phyloP scores from a whole-genome alignment of 768 basidiomycete genomes.

The Hirschioporus abietinus region DNA sequence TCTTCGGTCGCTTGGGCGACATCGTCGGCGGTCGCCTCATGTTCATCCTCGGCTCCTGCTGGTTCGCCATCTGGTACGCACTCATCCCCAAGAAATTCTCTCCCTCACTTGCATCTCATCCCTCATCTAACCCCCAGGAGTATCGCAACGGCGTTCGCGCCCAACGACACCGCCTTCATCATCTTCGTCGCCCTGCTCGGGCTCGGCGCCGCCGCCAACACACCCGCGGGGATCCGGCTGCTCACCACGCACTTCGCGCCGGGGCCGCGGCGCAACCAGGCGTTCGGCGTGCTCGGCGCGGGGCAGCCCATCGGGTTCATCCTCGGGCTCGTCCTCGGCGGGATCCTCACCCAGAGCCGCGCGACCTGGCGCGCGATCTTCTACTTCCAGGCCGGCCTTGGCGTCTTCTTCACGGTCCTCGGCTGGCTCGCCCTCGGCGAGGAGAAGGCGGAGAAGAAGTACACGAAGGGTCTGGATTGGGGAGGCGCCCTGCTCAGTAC shows the following conservation, averaged over 20 bases:
- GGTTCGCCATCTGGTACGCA: constrained; percentile 27
- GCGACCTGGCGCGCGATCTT: constrained; percentile 30
- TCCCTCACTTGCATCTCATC: not conserved
- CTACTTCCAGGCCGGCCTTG: constrained; percentile 29
- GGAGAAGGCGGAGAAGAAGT: constrained; percentile 16
- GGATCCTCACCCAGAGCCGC: constrained; percentile 25
- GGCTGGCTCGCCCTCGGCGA: constrained; percentile 20
- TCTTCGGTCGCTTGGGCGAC: constrained; percentile 17
- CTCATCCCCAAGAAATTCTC: not conserved
- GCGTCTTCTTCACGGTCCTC: constrained; percentile 21
- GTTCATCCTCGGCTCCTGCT: constrained; percentile 26
- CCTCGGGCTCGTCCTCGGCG: constrained; percentile 28
- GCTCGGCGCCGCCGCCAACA: constrained; percentile 30
- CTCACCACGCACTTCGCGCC: constrained; percentile 26
- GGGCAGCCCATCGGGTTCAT: constrained; percentile 30
- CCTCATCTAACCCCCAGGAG: constrained; percentile 18
- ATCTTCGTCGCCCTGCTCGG: constrained; percentile 27
- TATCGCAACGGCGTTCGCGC: constrained; percentile 25
- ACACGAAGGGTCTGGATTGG: constrained; percentile 31
- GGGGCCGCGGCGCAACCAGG: constrained; percentile 25
- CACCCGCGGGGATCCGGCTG: constrained; percentile 24
- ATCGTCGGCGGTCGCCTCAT: constrained; percentile 19
- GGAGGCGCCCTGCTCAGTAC: constrained; percentile 29
- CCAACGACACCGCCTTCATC: constrained; percentile 24
- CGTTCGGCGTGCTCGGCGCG: constrained; percentile 29